Conservation (phyloP, 148 eudicot species). For the Fagopyrum tataricum region DNA sequence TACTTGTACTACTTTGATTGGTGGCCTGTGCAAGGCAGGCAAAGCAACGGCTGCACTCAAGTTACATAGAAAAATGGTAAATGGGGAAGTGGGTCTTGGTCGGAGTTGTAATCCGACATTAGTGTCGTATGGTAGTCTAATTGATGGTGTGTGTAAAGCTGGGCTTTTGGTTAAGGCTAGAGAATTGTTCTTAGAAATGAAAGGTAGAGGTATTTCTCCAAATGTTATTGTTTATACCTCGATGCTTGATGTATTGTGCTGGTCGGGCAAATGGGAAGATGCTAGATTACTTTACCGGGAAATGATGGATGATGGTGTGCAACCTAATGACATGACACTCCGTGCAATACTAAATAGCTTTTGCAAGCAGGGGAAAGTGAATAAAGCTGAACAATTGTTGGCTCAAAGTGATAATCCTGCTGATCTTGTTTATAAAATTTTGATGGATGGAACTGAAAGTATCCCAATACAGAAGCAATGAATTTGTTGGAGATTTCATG, state of each 20-base stretch:
- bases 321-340: conserved; percentile 12
- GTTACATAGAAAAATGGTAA: conserved; percentile 22
- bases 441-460: neutral
- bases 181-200: conserved; percentile 24
- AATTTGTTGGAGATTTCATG: neutral
- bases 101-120: conserved; percentile 14
- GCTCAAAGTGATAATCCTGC: conserved; percentile 13
- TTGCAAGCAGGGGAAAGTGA: neutral
- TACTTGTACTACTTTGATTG: conserved; percentile 19
- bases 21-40: conserved; percentile 23
- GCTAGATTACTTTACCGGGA: conserved; percentile 18
- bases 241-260: conserved; percentile 27
- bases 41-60: conserved; percentile 20
- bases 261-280: conserved; percentile 21
- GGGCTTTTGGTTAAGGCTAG: conserved; percentile 23
- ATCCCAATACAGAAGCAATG: neutral
- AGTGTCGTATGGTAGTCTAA: conserved; percentile 18
- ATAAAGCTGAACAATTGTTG: neutral
- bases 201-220: conserved; percentile 13
- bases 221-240: conserved; percentile 25
- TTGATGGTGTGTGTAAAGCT: conserved; percentile 26
- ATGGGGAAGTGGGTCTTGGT: neutral
- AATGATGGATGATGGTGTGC: conserved; percentile 20
- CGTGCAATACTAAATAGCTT: neutral
- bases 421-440: conserved; percentile 10